A percentile compares a stretch with the other conserved stretches of the same genome.
Evolutionary conservation across 208 protist species (phyloP).

Genomic region (Acanthamoeba royreba): DNA sequence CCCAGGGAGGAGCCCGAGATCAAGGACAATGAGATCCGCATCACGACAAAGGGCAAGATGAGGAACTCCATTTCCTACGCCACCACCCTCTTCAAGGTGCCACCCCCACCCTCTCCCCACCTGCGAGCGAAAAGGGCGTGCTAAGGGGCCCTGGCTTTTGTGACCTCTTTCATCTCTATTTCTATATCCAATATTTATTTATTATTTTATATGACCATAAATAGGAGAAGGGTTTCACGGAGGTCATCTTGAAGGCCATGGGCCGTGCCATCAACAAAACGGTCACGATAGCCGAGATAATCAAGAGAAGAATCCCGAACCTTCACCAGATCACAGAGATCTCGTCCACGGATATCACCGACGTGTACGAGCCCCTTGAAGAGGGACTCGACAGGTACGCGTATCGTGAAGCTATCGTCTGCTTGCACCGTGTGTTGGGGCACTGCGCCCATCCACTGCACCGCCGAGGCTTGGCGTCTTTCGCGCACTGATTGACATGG

Average conservation of each 20-base stretch:
- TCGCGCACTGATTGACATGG: not conserved
- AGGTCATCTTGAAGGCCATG: conserved; percentile 39
- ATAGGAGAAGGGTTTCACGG: not conserved
- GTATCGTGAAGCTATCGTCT: not conserved
- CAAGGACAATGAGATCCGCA: conserved; percentile 33
- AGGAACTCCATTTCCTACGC: conserved; percentile 41
- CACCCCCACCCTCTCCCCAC: not conserved
- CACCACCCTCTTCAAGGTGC: not conserved
- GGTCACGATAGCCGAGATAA: conserved; percentile 39
- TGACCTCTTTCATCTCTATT: not conserved
- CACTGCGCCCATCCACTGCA: not conserved
- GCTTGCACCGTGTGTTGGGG: no score
- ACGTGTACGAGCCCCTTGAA: conserved; percentile 45
- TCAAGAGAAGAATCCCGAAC: conserved; percentile 39
- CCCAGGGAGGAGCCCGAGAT: not conserved
- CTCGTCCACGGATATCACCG: conserved; percentile 8
- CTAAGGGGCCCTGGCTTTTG: not conserved
- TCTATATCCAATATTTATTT: not conserved
- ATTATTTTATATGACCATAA: not conserved
- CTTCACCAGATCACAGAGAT: conserved; percentile 38
- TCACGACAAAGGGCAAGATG: conserved; percentile 31
- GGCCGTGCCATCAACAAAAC: conserved; percentile 47
- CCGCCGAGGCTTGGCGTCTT: not conserved
- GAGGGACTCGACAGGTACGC: conserved; percentile 33
- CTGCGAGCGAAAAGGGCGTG: not conserved